Evolutionary conservation across 331 rosid genomes (phyloP), one percentile per base, ranked within the genome.

Genomic region (Telfairia occidentalis): DNA sequence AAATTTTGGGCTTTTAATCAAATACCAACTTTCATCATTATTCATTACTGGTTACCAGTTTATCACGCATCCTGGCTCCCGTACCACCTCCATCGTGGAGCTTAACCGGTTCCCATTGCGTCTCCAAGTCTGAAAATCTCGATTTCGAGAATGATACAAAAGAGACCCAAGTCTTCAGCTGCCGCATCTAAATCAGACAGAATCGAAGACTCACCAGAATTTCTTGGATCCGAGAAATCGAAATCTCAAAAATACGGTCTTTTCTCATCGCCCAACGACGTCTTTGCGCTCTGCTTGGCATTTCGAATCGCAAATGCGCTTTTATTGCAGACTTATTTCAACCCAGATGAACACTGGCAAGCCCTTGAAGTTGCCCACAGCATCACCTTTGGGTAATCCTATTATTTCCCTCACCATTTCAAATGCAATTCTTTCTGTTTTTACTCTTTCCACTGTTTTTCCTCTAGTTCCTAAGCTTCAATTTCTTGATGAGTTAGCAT

Each of bases 301-400:
- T 91, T 95, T 83, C 97, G 96, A 69, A 75, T 91, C 19, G 71
- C 78, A 66, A 95, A 95, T 81, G 86, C 97, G 21, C 40, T 95
- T 42, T 71, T 91, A 42, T 83, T 95, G 64, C 96, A 88, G 88
- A 91, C 84, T 34, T 90, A 90, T 78, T 95, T 95, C 89, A 95
- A 90, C 78, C 98, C 97, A 5, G 98, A 94, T 81, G 98, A 94
- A 84, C 93, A 91, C 76, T 91, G 98, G 97, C 98, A 94, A 50
- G 90, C 96, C 46, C 96, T 92, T 10, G 97, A 94, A 77, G 96
- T 91, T 32, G 97, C 97, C 16, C 98, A 94, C 79, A 84, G 83
- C 55, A 78, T 92, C 82, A 85, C 85, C 24, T 92, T 89, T 24
- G 98, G 97, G 96, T 90, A 84, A 12, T 3, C 15, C 24, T 26